A percentile compares a stretch with the other conserved stretches of the same genome.
These are phyloP conservation scores for Wickerhamomyces xylosicus DNA, from an alignment of 805 yeast species.

Conservation along the genomic window DNA sequence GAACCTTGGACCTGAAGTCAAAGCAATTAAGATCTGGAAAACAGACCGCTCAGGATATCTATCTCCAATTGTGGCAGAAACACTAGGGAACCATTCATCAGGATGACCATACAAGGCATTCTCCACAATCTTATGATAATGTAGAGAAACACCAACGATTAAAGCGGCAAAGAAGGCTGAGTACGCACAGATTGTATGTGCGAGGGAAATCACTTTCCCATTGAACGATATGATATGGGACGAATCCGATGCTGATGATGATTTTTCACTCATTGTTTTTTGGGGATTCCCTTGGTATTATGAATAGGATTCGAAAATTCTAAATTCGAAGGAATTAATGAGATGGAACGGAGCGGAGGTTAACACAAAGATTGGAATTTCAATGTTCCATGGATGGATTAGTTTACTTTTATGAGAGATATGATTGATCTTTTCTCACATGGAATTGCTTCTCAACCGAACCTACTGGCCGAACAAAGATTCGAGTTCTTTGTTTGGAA, in stretches of 20 bases:
- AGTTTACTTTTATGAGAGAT: too few relatives aligned
- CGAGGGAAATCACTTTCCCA: slow-evolving; percentile 57
- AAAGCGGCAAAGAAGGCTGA: slow-evolving; percentile 72
- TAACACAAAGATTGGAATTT: too few relatives aligned
- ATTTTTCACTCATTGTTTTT: background rate
- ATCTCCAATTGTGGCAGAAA: slow-evolving; percentile 95
- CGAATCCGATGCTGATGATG: background rate
- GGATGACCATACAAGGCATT: slow-evolving; percentile 88
- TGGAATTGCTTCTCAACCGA: too few relatives aligned
- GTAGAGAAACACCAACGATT: slow-evolving; percentile 62
- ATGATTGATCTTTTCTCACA: too few relatives aligned
- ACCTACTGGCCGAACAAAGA: too few relatives aligned
- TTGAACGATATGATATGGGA: slow-evolving; percentile 27
- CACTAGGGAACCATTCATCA: slow-evolving; percentile 98
- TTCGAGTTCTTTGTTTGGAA: too few relatives aligned
- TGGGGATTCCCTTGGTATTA: too few relatives aligned
- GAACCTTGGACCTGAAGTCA: slow-evolving; percentile 91
- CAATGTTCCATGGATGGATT: too few relatives aligned
- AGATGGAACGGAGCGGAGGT: too few relatives aligned
- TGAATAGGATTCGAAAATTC: too few relatives aligned
- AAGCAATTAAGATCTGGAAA: slow-evolving; percentile 84
- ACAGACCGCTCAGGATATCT: slow-evolving; percentile 91
- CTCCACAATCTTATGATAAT: slow-evolving; percentile 78
- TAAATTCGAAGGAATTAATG: too few relatives aligned
- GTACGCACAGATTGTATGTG: slow-evolving; percentile 65